Conservation (phyloP, 768 basidiomycete genomes). For the Austroboletus festivus region DNA sequence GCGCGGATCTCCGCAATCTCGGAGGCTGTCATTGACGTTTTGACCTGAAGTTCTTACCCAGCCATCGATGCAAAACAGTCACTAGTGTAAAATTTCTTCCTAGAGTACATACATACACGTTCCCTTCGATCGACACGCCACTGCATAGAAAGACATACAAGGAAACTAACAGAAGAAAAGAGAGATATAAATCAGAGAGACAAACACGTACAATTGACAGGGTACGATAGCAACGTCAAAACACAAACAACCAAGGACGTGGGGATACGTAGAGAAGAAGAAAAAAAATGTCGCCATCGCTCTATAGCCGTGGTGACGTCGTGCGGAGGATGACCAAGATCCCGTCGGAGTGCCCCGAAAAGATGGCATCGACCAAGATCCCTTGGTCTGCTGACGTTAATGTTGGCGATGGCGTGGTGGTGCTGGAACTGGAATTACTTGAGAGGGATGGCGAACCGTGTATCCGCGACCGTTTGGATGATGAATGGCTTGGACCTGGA, state of each 20-base stretch:
- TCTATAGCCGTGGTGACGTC: slow-evolving; percentile 25
- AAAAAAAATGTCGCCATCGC: neutral
- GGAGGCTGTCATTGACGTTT: too few relatives aligned
- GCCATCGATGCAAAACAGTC: neutral
- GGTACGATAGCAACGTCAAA: neutral
- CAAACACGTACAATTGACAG: too few relatives aligned
- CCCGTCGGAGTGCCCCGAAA: slow-evolving; percentile 83
- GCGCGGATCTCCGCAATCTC: too few relatives aligned
- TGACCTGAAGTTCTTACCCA: too few relatives aligned
- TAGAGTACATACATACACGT: neutral
- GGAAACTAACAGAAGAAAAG: neutral
- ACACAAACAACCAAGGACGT: neutral
- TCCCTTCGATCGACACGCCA: neutral
- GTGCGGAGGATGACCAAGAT: slow-evolving; percentile 74
- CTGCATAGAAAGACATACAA: neutral
- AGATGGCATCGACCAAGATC: slow-evolving; percentile 72
- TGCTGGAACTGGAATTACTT: neutral
- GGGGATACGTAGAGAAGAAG: neutral
- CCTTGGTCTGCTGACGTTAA: slow-evolving; percentile 25
- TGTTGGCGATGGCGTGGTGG: neutral
- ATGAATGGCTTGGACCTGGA: neutral
- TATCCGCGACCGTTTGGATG: slow-evolving; percentile 10
- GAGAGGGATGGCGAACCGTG: slow-evolving; percentile 2
- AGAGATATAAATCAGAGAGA: too few relatives aligned
- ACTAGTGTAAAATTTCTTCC: too few relatives aligned